Conservation (phyloP, 2,329 filamentous ascomycete genomes). For the Monilinia polystroma region DNA sequence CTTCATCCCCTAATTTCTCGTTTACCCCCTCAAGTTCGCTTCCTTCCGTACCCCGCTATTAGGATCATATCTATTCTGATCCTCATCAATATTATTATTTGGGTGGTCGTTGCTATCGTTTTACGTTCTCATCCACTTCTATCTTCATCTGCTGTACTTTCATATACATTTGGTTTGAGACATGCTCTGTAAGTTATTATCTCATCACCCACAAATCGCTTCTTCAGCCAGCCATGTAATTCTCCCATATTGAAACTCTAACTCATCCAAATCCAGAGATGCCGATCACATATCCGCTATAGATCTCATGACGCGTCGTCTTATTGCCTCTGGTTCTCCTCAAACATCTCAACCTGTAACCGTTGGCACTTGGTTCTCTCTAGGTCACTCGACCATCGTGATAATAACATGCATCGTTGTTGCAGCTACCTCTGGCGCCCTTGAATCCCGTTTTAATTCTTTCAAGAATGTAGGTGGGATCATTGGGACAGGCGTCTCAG, state of each 20-base stretch:
- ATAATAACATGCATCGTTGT: conserved; percentile 88
- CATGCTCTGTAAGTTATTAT: conserved; percentile 64
- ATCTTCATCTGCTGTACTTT: conserved; percentile 76
- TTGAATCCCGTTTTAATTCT: conserved; percentile 75
- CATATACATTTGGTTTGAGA: conserved; percentile 84
- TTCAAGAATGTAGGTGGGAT: conserved; percentile 83
- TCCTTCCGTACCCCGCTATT: conserved; percentile 33
- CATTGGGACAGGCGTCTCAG: conserved; percentile 83
- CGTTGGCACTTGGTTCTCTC: conserved; percentile 90
- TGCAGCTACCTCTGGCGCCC: conserved; percentile 81
- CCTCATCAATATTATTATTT: conserved; percentile 54
- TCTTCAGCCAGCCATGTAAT: not conserved
- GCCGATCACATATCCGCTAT: conserved; percentile 91
- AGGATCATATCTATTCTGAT: conserved; percentile 54
- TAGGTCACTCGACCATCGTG: conserved; percentile 92
- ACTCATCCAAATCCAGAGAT: conserved; percentile 47
- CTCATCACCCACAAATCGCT: not conserved
- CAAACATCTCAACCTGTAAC: conserved; percentile 72
- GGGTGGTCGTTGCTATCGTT: conserved; percentile 54
- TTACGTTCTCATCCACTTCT: conserved; percentile 57
- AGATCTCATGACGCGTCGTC: conserved; percentile 87
- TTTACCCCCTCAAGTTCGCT: conserved; percentile 22
- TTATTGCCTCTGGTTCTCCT: conserved; percentile 62
- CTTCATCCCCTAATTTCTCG: conserved; percentile 19
- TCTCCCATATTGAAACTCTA: not conserved